phyloP scores from a whole-genome alignment of 2,329 filamentous ascomycete species.

The Leptoxyphium fumago region DNA sequence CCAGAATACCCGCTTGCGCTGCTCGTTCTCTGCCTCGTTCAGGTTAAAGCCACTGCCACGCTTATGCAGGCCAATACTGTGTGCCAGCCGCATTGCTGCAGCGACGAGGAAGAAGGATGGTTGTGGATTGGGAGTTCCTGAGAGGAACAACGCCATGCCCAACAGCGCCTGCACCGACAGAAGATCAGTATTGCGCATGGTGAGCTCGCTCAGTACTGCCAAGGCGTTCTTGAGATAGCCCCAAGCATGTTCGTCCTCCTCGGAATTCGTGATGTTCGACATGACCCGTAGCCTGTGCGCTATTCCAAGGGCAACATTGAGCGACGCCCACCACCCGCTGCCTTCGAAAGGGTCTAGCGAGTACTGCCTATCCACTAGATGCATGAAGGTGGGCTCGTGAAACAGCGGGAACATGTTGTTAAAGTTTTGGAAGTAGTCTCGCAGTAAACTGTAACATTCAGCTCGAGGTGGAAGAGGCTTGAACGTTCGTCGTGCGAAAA shows the following conservation, averaged over 20 bases:
- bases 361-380: constrained; percentile 87
- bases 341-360: constrained; percentile 84
- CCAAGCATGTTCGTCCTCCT: constrained; percentile 92
- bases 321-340: constrained; percentile 94
- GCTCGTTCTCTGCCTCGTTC: constrained; percentile 86
- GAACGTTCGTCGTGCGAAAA: constrained; percentile 77
- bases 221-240: constrained; percentile 92
- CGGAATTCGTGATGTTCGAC: constrained; percentile 80
- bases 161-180: constrained; percentile 86
- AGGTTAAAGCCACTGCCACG: constrained; percentile 83
- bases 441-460: constrained; percentile 76
- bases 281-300: constrained; percentile 84
- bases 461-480: constrained; percentile 67
- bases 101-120: constrained; percentile 84
- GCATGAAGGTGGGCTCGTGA: constrained; percentile 97
- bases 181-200: constrained; percentile 90
- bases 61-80: constrained; percentile 92
- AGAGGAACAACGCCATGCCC: constrained; percentile 85
- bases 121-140: constrained; percentile 92
- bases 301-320: constrained; percentile 89
- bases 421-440: constrained; percentile 96
- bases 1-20: constrained; percentile 67
- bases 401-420: constrained; percentile 98
- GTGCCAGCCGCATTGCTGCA: constrained; percentile 75
- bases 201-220: constrained; percentile 80